Evolutionary conservation across 2,329 filamentous ascomycete genomes (phyloP).

Genomic region (Claviceps cyperi): DNA sequence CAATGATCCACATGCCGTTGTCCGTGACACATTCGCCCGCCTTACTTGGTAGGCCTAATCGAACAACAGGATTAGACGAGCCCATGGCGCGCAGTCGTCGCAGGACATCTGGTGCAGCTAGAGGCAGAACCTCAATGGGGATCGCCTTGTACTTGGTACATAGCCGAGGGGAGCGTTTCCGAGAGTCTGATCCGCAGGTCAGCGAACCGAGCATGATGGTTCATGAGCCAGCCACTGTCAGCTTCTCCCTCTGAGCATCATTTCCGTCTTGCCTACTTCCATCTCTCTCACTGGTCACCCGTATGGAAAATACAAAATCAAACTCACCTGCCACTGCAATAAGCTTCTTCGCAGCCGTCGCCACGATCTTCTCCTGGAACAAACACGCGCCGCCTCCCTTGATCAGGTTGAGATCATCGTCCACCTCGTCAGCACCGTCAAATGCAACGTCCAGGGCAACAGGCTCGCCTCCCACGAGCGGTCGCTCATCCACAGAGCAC

Average conservation of each 20-base stretch:
- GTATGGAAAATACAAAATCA: not conserved
- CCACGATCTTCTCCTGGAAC: constrained; percentile 95
- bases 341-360: constrained; percentile 69
- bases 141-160: constrained; percentile 68
- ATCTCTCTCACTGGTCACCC: too few species aligned
- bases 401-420: constrained; percentile 88
- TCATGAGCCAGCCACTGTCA: too few species aligned
- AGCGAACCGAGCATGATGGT: too few species aligned
- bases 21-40: constrained; percentile 58
- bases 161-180: constrained; percentile 71
- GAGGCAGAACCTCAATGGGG: constrained; percentile 84
- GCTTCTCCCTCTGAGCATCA: constrained; percentile 2
- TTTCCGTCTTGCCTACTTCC: not conserved
- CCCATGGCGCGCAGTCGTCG: constrained; percentile 59
- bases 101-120: constrained; percentile 66
- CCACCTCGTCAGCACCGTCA: constrained; percentile 93
- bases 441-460: constrained; percentile 75
- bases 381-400: constrained; percentile 96
- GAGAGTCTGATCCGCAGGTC: constrained; percentile 47
- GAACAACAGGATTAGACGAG: constrained; percentile 52
- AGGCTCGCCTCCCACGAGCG: constrained; percentile 26
- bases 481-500: constrained; percentile 63
- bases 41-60: constrained; percentile 60
- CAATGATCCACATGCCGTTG: constrained; percentile 63
- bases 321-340: constrained; percentile 66